A percentile compares a stretch with the other conserved stretches of the same genome.
Conservation (phyloP, 352 stramenopile genomes). For the Phytophthora tubulina region DNA sequence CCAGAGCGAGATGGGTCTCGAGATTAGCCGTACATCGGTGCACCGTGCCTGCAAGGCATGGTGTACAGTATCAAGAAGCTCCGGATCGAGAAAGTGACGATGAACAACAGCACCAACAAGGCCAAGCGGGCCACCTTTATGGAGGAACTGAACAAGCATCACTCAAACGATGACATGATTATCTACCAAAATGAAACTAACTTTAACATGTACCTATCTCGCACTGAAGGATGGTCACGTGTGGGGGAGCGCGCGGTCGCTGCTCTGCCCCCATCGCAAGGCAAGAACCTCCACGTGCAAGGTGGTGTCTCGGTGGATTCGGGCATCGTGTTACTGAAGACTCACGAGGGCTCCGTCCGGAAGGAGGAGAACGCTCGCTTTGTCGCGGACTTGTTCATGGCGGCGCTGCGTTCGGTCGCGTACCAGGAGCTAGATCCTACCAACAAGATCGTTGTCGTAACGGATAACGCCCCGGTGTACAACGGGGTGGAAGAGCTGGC, state of each 20-base stretch:
- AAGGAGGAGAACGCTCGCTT: constrained; percentile 13
- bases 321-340: background rate
- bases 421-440: background rate
- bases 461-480: background rate
- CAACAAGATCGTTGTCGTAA: constrained; percentile 14
- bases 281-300: constrained; percentile 10
- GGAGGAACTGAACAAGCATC: background rate
- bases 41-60: background rate
- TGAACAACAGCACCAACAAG: constrained; percentile 3
- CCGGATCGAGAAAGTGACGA: background rate
- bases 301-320: background rate
- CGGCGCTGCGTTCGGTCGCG: background rate
- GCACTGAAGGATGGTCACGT: background rate
- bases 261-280: background rate
- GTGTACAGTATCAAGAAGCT: background rate
- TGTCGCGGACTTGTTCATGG: constrained; percentile 8
- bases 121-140: background rate
- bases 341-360: background rate
- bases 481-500: background rate
- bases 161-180: background rate
- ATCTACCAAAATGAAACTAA: background rate
- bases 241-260: background rate
- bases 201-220: background rate
- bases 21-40: background rate
- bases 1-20: background rate